Evolutionary conservation across 352 stramenopile species (phyloP).

Genomic region (Pythium folliculosum): DNA sequence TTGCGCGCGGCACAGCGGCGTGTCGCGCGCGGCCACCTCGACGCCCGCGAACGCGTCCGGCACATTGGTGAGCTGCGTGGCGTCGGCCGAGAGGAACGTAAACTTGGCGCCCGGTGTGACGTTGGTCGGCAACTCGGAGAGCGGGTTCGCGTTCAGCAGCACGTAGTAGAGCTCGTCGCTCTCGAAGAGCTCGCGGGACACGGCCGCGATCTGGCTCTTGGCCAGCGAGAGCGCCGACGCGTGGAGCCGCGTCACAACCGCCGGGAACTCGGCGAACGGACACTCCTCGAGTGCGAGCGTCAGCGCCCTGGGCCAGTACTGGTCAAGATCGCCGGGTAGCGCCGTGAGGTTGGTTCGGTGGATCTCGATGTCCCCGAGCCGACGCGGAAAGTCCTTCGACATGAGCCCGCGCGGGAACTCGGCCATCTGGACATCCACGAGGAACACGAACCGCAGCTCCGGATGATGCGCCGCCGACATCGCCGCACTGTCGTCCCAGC

Average conservation of each 20-base stretch:
- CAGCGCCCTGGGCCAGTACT: slow-evolving; percentile 29
- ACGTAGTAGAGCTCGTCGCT: slow-evolving; percentile 21
- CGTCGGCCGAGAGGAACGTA: slow-evolving; percentile 14
- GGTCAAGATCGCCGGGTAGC: slow-evolving; percentile 39
- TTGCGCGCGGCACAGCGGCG: slow-evolving; percentile 8
- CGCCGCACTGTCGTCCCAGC: slow-evolving; percentile 32
- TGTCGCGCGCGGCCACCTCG: slow-evolving; percentile 4
- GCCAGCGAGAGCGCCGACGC: slow-evolving; percentile 26
- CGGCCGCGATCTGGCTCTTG: slow-evolving; percentile 11
- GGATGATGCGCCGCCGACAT: slow-evolving; percentile 34
- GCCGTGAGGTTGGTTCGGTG: slow-evolving; percentile 34
- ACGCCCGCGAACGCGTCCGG: slow-evolving; percentile 9
- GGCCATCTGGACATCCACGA: slow-evolving; percentile 34
- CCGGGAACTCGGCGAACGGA: slow-evolving; percentile 26
- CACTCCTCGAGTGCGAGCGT: slow-evolving; percentile 30
- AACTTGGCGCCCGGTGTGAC: slow-evolving; percentile 4
- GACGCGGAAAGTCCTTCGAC: slow-evolving; percentile 33
- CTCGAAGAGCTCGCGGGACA: slow-evolving; percentile 21
- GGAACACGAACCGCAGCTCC: slow-evolving; percentile 31
- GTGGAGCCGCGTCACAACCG: slow-evolving; percentile 27
- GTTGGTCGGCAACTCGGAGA: slow-evolving; percentile 14
- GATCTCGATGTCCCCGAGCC: slow-evolving; percentile 37
- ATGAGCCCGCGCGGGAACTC: slow-evolving; percentile 38
- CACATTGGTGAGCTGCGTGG: slow-evolving; percentile 7
- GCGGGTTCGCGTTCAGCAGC: slow-evolving; percentile 31